Conservation (phyloP, 2,329 filamentous ascomycete species). For the Beauveria sp. region DNA sequence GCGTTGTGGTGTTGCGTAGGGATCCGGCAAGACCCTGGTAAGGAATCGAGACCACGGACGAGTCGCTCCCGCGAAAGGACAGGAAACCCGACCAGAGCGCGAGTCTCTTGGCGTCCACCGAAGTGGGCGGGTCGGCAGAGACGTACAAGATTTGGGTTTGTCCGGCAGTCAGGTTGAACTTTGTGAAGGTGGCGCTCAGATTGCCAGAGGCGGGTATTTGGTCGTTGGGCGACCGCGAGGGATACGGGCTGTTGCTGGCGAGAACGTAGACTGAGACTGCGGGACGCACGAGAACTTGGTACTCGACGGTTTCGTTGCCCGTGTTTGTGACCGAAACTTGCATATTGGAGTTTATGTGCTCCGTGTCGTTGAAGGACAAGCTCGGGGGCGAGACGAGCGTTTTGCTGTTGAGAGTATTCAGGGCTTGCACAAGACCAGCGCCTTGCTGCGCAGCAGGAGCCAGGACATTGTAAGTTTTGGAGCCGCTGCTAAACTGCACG, state of each 20-base stretch:
- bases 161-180: constrained; percentile 35
- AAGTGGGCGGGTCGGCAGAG: constrained; percentile 35
- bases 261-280: constrained; percentile 47
- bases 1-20: constrained; percentile 25
- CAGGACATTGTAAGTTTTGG: constrained; percentile 27
- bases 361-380: constrained; percentile 51
- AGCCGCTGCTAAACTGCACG: constrained; percentile 38
- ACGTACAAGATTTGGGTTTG: constrained; percentile 40
- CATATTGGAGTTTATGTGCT: constrained; percentile 39
- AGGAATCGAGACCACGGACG: constrained; percentile 23
- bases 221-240: constrained; percentile 38
- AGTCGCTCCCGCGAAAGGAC: constrained; percentile 28
- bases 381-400: constrained; percentile 40
- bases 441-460: constrained; percentile 52
- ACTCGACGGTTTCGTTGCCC: constrained; percentile 39
- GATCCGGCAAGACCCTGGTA: constrained; percentile 26
- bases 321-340: constrained; percentile 50
- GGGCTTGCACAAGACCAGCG: constrained; percentile 45
- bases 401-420: constrained; percentile 41
- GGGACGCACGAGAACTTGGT: constrained; percentile 41
- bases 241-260: constrained; percentile 23
- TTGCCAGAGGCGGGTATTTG: constrained; percentile 31
- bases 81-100: constrained; percentile 38
- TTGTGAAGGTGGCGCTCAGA: constrained; percentile 32
- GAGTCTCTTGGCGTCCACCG: constrained; percentile 24